Base-by-base conservation (phyloP, 257 asterid species). In the Capsicum pubescens region DNA sequence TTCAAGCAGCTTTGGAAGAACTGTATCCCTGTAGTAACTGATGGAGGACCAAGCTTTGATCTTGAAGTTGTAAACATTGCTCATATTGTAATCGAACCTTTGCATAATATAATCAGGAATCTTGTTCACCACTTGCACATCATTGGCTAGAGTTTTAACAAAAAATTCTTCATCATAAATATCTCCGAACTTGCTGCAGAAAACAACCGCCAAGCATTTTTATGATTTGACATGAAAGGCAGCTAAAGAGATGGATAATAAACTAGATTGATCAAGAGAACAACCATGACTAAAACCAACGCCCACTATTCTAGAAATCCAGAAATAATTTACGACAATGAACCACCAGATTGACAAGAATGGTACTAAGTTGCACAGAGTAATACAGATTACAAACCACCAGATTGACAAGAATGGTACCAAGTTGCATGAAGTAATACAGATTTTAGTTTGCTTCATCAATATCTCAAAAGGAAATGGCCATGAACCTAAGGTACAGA, bases 31-130 rank as follows among this genome's bases (percentile, higher is more conserved):
- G 87, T 97, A 97, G 88, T 90, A 95, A 64, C 86, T 86, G 84
- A 94, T 90, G 82, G 97, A 91, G 81, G 99, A 91, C 99, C 97
- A 92, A 85, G 99, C 99, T 86, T 94, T 97, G 90, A 97, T 88
- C 91, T 94, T 92, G 86, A 97, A 97, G 93, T 97, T 97, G 92
- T 90, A 89, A 72, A 97, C 97, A 84, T 95, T 93, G 92, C 94
- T 97, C 91, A 97, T 83, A 80, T 95, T 95, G 88, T 88, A 76
- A 89, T 92, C 99, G 82, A 97, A 97, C 58, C 99, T 92, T 91
- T 94, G 97, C 97, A 97, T 93, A 83, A 97, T 86, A 88, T 92
- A 84, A 61, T 87, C 94, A 48, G 99, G 99, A 86, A 93, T 74
- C 71, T 85, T 87, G 70, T 86, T 82, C 85, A 93, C 98, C 87